Evolutionary conservation across 2,329 filamentous ascomycete species (phyloP), one percentile per base, ranked within the genome.

Genomic region (Nectriaceae sp.): DNA sequence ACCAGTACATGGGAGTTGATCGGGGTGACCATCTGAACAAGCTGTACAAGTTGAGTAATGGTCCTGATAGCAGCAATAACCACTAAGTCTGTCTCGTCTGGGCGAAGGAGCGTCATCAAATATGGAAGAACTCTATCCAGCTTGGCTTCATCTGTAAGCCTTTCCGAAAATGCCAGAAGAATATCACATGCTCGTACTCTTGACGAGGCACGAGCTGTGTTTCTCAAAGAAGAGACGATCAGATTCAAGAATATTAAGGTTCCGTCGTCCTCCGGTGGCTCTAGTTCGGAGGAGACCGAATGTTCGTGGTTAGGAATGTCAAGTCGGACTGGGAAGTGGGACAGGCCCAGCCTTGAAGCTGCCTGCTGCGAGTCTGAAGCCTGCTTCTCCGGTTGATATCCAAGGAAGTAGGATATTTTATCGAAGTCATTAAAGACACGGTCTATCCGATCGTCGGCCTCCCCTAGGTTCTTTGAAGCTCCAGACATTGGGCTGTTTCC

Each of bases 351-450:
- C 35, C 77, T 73, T 1, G 69, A 63, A 5, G 57, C 48, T 13
- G 55, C 47, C n/a, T 53, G 50, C 13, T 60, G 31, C 11, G 65
- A 57, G 13, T 69, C 63, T 3, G 62, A 57, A 4, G 51, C 56
- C 24, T 69, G 62, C 39, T 72, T 70, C 35, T 77, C 77, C 37
- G 84, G 76, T 21, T 83, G 80, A 52, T 90, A 90, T 13, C 90
- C 92, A 2, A 99, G 78, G 49, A 96, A 95, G 65, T 95, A 96
- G 0, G 93, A 91, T 44, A 99, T 96, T 68, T 97, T 99, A 68
- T 99, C 94, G 70, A 97, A 97, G 64, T 99, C 94, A 59, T 89
- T 84, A 64, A 89, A 97, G 1, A 99, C 87, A 37, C 91, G 84
- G 61, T 97, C 90, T 62, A 99, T 97, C 36, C 94, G 84, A 57